A percentile compares a stretch with the other conserved stretches of the same genome.
phyloP scores from a whole-genome alignment of 2,329 filamentous ascomycete species.

The Arthrobotrys pseudoclavata region DNA sequence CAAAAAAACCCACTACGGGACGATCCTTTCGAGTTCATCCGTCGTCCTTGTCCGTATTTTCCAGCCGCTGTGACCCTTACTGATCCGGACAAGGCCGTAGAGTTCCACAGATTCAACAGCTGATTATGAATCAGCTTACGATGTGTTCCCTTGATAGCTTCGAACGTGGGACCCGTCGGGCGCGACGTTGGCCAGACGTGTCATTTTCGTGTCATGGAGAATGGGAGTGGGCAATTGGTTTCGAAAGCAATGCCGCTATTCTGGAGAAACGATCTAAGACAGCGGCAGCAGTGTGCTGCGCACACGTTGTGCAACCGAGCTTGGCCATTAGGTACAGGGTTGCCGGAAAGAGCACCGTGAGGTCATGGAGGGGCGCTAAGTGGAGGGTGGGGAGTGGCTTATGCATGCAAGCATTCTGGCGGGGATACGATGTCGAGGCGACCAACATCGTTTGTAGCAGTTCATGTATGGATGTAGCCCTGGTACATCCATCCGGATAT shows the following conservation, averaged over 20 bases:
- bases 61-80: conserved; percentile 25
- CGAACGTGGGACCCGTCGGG: conserved; percentile 13
- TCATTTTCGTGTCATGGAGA: conserved; percentile 51
- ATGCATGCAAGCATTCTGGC: conserved; percentile 30
- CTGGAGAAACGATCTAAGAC: conserved; percentile 41
- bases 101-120: conserved; percentile 6
- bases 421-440: conserved; percentile 33
- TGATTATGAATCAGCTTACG: conserved; percentile 35
- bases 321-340: conserved; percentile 48
- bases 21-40: conserved; percentile 26
- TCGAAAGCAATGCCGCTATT: conserved; percentile 28
- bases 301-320: conserved; percentile 58
- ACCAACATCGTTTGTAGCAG: conserved; percentile 32
- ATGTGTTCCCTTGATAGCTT: neutral
- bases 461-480: neutral
- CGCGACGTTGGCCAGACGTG: conserved; percentile 28
- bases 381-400: conserved; percentile 23
- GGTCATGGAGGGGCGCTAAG: conserved; percentile 37
- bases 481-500: neutral
- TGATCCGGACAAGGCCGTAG: conserved; percentile 22
- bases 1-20: conserved; percentile 34
- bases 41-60: conserved; percentile 9
- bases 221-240: conserved; percentile 10
- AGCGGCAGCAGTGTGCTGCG: conserved; percentile 43
- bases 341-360: conserved; percentile 50